Conservation (phyloP, 345 rosid genomes). For the Hibiscus syriacus region DNA sequence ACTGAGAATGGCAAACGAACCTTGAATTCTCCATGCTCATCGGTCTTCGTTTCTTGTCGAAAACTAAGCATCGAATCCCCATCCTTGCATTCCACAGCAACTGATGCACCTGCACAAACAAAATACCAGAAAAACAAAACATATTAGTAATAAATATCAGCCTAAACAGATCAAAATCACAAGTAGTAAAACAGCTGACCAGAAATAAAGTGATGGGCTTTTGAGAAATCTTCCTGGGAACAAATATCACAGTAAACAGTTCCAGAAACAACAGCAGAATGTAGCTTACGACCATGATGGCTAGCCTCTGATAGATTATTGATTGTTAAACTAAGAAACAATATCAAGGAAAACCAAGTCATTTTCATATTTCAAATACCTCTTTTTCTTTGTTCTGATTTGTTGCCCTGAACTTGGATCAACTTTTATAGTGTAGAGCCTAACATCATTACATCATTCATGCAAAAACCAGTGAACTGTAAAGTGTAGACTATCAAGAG, state of each 20-base stretch:
- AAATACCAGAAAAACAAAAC: background rate
- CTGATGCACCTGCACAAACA: constrained; percentile 61
- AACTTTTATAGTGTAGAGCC: background rate
- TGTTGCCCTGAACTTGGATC: background rate
- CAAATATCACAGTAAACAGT: constrained; percentile 90
- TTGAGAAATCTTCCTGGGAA: constrained; percentile 47
- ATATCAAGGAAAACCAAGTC: constrained; percentile 26
- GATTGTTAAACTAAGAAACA: constrained; percentile 22
- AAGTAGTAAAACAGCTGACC: constrained; percentile 26
- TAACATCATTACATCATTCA: constrained; percentile 27
- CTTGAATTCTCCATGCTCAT: constrained; percentile 62
- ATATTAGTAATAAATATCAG: background rate
- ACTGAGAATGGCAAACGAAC: constrained; percentile 62
- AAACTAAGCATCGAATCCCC: constrained; percentile 39
- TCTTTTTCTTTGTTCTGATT: background rate
- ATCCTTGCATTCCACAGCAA: constrained; percentile 63
- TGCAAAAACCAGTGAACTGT: constrained; percentile 36
- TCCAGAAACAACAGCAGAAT: constrained; percentile 61
- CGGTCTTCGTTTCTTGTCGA: constrained; percentile 50
- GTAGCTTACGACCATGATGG: constrained; percentile 16
- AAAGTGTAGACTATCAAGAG: constrained; percentile 23
- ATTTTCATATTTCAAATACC: constrained; percentile 33
- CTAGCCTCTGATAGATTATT: constrained; percentile 21
- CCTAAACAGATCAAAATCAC: background rate
- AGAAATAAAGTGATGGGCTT: constrained; percentile 60